Evolutionary conservation across 345 rosid genomes (phyloP).

Genomic region (Pugionium cornutum): DNA sequence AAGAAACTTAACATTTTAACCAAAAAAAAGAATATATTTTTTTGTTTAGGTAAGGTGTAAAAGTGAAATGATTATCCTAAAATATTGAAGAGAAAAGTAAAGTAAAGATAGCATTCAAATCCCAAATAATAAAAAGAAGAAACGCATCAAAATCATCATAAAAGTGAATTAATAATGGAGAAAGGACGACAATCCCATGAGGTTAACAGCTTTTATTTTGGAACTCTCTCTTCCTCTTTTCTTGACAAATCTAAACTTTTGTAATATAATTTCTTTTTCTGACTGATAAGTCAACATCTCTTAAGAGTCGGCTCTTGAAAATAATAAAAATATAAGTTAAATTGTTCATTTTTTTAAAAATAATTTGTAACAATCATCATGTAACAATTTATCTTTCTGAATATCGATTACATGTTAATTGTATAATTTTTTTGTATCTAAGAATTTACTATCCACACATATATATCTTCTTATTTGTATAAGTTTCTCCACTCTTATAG

Average conservation of each 20-base stretch:
- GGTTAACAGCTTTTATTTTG: slow-evolving; percentile 40
- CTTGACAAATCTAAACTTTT: slow-evolving; percentile 36
- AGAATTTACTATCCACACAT: too few relatives aligned
- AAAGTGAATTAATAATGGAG: slow-evolving; percentile 33
- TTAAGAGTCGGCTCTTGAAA: slow-evolving; percentile 14
- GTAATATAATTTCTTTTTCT: not conserved
- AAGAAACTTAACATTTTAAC: not conserved
- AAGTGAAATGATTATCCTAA: not conserved
- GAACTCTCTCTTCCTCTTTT: slow-evolving; percentile 34
- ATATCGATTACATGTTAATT: too few relatives aligned
- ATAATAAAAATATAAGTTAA: not conserved
- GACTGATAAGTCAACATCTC: slow-evolving; percentile 36
- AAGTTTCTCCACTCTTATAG: too few relatives aligned
- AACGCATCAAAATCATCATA: slow-evolving; percentile 30
- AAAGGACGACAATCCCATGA: slow-evolving; percentile 38
- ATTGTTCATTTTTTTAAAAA: not conserved
- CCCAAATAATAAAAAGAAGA: not conserved
- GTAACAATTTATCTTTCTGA: too few relatives aligned
- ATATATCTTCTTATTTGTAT: too few relatives aligned
- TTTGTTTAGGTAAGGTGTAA: not conserved
- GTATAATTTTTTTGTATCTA: too few relatives aligned
- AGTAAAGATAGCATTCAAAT: not conserved
- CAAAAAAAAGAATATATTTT: too few relatives aligned
- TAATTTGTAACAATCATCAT: too few relatives aligned
- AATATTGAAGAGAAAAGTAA: too few relatives aligned